Percentiles rank a stretch among this genome's conserved stretches.
Evolutionary conservation across 164 flowering plant species (phyloP).

Genomic region (Piper longum): DNA sequence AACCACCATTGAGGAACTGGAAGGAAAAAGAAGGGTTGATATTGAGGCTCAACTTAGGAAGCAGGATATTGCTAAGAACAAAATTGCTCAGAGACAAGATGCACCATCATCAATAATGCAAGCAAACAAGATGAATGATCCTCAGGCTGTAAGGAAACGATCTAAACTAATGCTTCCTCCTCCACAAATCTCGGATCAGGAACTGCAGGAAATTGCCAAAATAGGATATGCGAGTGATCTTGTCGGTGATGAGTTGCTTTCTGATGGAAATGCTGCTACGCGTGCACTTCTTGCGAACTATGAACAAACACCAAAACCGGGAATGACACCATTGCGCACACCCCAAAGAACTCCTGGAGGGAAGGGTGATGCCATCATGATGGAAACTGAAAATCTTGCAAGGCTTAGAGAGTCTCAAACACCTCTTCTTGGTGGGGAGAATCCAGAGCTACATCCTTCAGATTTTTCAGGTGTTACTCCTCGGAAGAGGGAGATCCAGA

Average conservation of each 20-base stretch:
- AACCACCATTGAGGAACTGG: constrained; percentile 91
- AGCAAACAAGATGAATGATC: constrained; percentile 87
- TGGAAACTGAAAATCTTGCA: constrained; percentile 97
- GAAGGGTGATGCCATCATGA: constrained; percentile 94
- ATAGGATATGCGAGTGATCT: constrained; percentile 94
- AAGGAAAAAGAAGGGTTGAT: constrained; percentile 88
- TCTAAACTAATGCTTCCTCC: constrained; percentile 91
- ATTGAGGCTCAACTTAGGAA: constrained; percentile 76
- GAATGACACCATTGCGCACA: constrained; percentile 79
- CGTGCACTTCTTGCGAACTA: constrained; percentile 82
- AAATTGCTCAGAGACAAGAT: constrained; percentile 90
- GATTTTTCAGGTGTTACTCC: constrained; percentile 99
- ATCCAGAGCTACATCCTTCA: constrained; percentile 94
- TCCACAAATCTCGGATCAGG: constrained; percentile 91
- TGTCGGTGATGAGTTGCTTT: constrained; percentile 50
- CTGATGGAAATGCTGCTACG: constrained; percentile 90
- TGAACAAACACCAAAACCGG: constrained; percentile 71
- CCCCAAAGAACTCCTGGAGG: constrained; percentile 95
- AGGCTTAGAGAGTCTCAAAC: constrained; percentile 90
- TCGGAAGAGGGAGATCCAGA: constrained; percentile 69
- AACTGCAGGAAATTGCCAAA: constrained; percentile 90
- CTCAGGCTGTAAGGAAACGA: constrained; percentile 83
- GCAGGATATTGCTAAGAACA: constrained; percentile 80
- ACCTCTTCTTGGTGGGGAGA: constrained; percentile 89
- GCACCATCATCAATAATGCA: constrained; percentile 82